Percentiles rank a stretch among this genome's conserved stretches.
These are phyloP conservation scores for Penicillium silybi DNA, from an alignment of 495 filamentous ascomycete genomes.

Conservation along the genomic window DNA sequence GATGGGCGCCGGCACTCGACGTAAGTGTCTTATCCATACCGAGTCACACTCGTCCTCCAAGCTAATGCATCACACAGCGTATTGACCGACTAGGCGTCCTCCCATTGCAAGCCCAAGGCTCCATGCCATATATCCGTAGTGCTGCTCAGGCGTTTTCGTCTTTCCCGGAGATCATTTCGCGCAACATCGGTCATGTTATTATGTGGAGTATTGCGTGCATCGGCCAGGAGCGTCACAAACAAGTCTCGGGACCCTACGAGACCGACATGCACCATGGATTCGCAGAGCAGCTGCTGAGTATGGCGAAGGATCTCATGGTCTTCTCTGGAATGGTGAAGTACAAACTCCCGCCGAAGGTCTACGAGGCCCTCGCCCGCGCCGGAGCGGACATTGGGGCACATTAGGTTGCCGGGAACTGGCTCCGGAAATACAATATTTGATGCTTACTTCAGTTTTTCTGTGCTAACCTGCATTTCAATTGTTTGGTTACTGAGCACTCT, in stretches of 20 bases:
- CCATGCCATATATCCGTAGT: constrained; percentile 67
- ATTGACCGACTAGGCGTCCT: constrained; percentile 72
- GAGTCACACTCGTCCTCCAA: neutral
- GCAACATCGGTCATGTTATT: constrained; percentile 82
- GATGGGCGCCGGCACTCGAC: constrained; percentile 76
- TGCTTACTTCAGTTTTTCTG: neutral
- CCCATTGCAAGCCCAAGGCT: constrained; percentile 65
- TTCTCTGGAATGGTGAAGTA: constrained; percentile 95
- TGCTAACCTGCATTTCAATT: neutral
- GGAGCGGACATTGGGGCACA: constrained; percentile 65
- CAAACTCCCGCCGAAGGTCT: constrained; percentile 68
- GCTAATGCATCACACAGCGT: constrained; percentile 45
- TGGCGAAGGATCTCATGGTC: constrained; percentile 82
- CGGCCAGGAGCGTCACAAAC: constrained; percentile 63
- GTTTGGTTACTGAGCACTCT: neutral
- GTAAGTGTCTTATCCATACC: constrained; percentile 51
- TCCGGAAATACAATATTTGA: neutral
- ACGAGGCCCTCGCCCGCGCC: constrained; percentile 75
- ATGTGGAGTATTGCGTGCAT: constrained; percentile 91
- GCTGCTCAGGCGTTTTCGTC: constrained; percentile 71
- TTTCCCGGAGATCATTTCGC: constrained; percentile 70
- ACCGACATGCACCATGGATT: constrained; percentile 69
- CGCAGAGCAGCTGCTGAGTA: constrained; percentile 65
- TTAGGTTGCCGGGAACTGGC: constrained; percentile 17
- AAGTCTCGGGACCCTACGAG: constrained; percentile 63